Conservation (phyloP, 352 stramenopile species). For the Peronospora farinosa region DNA sequence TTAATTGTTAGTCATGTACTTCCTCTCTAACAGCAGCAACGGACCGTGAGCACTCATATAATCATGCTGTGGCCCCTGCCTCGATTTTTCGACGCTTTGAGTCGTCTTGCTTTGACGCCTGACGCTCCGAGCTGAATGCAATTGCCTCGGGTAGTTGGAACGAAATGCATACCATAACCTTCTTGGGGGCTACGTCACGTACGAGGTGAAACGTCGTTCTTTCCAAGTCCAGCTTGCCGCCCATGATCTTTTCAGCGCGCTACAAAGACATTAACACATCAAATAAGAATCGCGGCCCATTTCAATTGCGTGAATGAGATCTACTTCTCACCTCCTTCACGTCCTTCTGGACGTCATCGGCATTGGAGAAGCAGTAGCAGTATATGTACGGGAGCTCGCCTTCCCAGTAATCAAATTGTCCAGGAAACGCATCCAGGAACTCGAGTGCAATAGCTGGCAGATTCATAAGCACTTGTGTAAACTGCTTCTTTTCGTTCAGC, state of each 20-base stretch:
- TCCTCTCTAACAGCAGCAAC: conserved; percentile 10
- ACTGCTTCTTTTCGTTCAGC: conserved; percentile 54
- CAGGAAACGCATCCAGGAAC: conserved; percentile 85
- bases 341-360: conserved; percentile 61
- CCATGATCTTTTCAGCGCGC: conserved; percentile 62
- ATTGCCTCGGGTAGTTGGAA: conserved; percentile 87
- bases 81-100: conserved; percentile 48
- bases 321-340: conserved; percentile 47
- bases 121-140: conserved; percentile 51
- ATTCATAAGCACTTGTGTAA: conserved; percentile 95
- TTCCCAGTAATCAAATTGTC: conserved; percentile 62
- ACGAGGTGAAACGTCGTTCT: conserved; percentile 82
- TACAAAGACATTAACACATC: conserved; percentile 21
- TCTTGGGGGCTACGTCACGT: conserved; percentile 93
- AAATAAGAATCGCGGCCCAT: conserved; percentile 8
- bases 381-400: conserved; percentile 84
- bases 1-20: conserved; percentile 7
- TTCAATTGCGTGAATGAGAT: neutral
- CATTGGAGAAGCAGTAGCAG: conserved; percentile 93
- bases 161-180: conserved; percentile 96
- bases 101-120: conserved; percentile 31
- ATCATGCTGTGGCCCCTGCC: conserved; percentile 10
- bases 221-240: conserved; percentile 45
- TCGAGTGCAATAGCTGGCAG: conserved; percentile 90
- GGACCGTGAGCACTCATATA: neutral